Evolutionary conservation across 495 filamentous ascomycete genomes (phyloP).

Genomic region (Xylaria telfairii): DNA sequence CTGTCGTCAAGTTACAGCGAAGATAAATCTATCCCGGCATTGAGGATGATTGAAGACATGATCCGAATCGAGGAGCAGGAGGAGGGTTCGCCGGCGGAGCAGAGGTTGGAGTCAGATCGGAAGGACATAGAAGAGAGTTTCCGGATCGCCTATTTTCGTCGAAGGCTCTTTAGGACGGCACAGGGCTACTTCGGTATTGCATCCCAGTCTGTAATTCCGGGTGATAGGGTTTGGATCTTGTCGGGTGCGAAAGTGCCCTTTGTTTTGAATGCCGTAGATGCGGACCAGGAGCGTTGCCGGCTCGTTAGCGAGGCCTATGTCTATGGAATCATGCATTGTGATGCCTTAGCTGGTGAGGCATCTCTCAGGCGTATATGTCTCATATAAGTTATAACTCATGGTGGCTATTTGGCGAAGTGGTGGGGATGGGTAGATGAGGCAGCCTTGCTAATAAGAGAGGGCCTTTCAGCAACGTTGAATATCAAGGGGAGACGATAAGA

Average conservation of each 20-base stretch:
- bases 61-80: neutral
- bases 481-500: too few species aligned
- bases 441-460: too few species aligned
- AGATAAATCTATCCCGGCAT: neutral
- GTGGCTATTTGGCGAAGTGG: neutral
- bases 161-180: slow-evolving; percentile 25
- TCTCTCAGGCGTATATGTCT: neutral
- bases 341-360: neutral
- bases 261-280: slow-evolving; percentile 15
- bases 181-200: slow-evolving; percentile 19
- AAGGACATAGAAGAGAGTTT: slow-evolving; percentile 30
- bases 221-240: slow-evolving; percentile 23
- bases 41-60: neutral
- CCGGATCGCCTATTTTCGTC: slow-evolving; percentile 22
- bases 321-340: neutral
- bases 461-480: too few species aligned
- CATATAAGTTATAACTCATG: neutral
- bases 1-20: neutral
- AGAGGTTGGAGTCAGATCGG: slow-evolving; percentile 9
- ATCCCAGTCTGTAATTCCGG: slow-evolving; percentile 11
- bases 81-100: slow-evolving; percentile 1
- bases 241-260: slow-evolving; percentile 24
- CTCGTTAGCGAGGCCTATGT: slow-evolving; percentile 7
- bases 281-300: neutral
- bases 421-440: too few species aligned